Evolutionary conservation across 2,329 filamentous ascomycete species (phyloP), one percentile per base, ranked within the genome.

Genomic region (Alternaria rosae): DNA sequence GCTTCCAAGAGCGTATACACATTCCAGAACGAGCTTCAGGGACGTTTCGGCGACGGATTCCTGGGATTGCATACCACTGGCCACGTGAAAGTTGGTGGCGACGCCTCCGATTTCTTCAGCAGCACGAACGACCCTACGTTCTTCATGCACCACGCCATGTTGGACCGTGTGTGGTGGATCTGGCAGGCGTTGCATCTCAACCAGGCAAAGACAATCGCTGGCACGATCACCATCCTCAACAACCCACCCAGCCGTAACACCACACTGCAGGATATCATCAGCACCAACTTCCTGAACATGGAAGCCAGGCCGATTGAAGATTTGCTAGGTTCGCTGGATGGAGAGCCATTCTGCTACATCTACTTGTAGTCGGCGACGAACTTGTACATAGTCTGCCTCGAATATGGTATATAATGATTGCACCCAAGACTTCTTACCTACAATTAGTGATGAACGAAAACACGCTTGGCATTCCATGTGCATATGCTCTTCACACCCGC

Each of bases 91-190:
- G 67, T 73, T 12, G 68, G 68, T n/a, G 62, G 64, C 9, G 66
- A 70, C 23, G 79, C 77, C 1, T 76, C 77, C 5, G 82, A 84
- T 69, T 68, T 82, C 17, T 83, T 79, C 65, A 78, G 79, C 6
- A 81, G 78, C 11, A 81, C 83, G 1, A 76, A 74, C 7, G 82
- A 85, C 38, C 81, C 82, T 5, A 61, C 74, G 21, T 85, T 84
- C 71, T 85, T 76, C 68, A 71, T 82, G 42, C 83, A 85, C 62
- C 83, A 85, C 60, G 77, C 76, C 7, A 79, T 80, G 73, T 78
- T 85, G 21, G 83, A 85, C 67, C 74, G 80, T 5, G 72, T 80
- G 1, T 85, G 78, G 75, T 82, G 80, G 80, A 80, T 82, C 25
- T 85, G 83, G 83, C 83, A 85, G 70, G 68, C 64, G 26, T 20